Conservation (phyloP, 176 grass and related monocot genomes). For the Aegilops sharonensis region DNA sequence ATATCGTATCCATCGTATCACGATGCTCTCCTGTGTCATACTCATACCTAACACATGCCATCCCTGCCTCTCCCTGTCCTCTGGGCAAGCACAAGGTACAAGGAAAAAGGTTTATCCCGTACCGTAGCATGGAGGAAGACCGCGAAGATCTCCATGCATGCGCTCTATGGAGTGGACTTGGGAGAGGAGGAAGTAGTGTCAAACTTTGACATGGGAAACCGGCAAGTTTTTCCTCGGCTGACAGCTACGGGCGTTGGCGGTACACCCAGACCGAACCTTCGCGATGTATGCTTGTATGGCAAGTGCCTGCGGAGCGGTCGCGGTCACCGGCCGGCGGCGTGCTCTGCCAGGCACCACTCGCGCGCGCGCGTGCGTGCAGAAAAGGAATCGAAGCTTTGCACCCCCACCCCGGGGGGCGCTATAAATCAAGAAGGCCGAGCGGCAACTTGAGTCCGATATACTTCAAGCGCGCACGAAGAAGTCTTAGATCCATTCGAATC, state of each 20-base stretch:
- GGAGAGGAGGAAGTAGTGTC: background rate
- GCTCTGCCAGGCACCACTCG: constrained; percentile 8
- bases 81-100: background rate
- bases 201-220: constrained; percentile 22
- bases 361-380: background rate
- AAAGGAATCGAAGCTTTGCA: background rate
- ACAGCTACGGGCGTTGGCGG: constrained; percentile 25
- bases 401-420: background rate
- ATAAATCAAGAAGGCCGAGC: constrained; percentile 25
- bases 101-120: background rate
- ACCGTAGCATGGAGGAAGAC: background rate
- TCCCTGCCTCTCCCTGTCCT: background rate
- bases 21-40: no score
- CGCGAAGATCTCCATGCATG: background rate
- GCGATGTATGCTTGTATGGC: background rate
- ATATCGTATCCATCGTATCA: background rate
- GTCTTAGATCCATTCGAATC: no score
- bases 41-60: background rate
- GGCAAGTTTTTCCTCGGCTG: background rate
- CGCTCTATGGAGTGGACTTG: no score
- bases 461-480: no score
- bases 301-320: background rate
- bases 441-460: background rate
- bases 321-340: constrained; percentile 32
- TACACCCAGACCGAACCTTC: constrained; percentile 10